Percentiles rank a stretch among this genome's conserved stretches.
Evolutionary conservation across 2,329 filamentous ascomycete species (phyloP).

Genomic region (Talaromyces verruculosus): DNA sequence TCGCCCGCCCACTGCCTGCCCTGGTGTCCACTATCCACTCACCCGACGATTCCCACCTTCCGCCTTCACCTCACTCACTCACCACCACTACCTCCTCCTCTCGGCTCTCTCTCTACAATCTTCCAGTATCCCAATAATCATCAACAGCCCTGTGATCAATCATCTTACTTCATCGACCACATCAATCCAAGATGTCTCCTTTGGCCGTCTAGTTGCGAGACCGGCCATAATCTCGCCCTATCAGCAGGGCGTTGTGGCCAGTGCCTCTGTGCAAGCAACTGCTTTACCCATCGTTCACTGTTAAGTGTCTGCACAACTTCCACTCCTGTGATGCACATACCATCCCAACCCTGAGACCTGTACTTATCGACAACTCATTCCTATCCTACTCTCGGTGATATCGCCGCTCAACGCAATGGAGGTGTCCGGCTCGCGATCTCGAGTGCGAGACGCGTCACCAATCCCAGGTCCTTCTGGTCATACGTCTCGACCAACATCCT

Average conservation of each 20-base stretch:
- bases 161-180: background rate
- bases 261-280: slow-evolving; percentile 12
- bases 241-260: slow-evolving; percentile 22
- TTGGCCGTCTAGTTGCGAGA: slow-evolving; percentile 14
- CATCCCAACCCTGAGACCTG: background rate
- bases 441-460: slow-evolving; percentile 23
- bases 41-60: slow-evolving; percentile 14
- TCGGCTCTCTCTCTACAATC: background rate
- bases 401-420: slow-evolving; percentile 18
- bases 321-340: background rate
- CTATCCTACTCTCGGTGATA: background rate
- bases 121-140: background rate
- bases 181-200: slow-evolving; percentile 12
- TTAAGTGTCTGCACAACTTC: background rate
- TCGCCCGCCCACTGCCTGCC: slow-evolving; percentile 1
- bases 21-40: background rate
- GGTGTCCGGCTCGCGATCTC: slow-evolving; percentile 18
- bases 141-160: background rate
- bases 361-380: background rate
- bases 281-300: background rate
- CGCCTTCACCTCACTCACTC: background rate
- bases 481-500: slow-evolving; percentile 13
- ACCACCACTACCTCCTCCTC: background rate
- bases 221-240: slow-evolving; percentile 20
- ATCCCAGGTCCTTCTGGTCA: slow-evolving; percentile 14